These are phyloP conservation scores for Diutina scorzettiae DNA, from an alignment of 1,139 yeast genomes.

Conservation along the genomic window DNA sequence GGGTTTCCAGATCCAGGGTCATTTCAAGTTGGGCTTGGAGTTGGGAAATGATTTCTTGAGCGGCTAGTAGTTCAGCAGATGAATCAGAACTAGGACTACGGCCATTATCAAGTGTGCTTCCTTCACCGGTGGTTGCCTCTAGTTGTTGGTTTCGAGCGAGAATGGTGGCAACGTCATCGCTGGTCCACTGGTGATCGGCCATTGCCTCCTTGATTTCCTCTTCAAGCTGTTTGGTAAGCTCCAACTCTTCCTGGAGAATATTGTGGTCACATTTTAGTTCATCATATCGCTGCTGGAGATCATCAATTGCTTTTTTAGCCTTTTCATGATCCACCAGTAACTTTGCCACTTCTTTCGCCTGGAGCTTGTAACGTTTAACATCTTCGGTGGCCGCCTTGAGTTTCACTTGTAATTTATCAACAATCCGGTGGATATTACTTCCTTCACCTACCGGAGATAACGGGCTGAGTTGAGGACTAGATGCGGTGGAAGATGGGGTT, in stretches of 20 bases:
- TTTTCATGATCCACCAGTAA: conserved; percentile 8
- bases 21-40: conserved; percentile 34
- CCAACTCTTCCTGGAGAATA: conserved; percentile 35
- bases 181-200: conserved; percentile 9
- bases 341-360: conserved; percentile 13
- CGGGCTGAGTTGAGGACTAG: background rate
- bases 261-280: conserved; percentile 28
- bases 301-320: conserved; percentile 23
- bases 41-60: conserved; percentile 31
- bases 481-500: background rate
- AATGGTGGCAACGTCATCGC: conserved; percentile 13
- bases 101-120: conserved; percentile 17
- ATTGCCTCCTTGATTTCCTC: conserved; percentile 18
- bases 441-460: background rate
- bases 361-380: conserved; percentile 14
- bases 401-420: conserved; percentile 32
- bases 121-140: conserved; percentile 26
- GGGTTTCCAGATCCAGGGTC: conserved; percentile 28
- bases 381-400: conserved; percentile 22
- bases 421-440: conserved; percentile 15
- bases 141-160: conserved; percentile 21
- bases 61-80: conserved; percentile 19
- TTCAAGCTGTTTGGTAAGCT: conserved; percentile 28
- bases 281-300: conserved; percentile 24
- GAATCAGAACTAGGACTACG: conserved; percentile 11